Evolutionary conservation across 129 eudicot species (phyloP).

Genomic region (Helichrysum umbraculigerum): DNA sequence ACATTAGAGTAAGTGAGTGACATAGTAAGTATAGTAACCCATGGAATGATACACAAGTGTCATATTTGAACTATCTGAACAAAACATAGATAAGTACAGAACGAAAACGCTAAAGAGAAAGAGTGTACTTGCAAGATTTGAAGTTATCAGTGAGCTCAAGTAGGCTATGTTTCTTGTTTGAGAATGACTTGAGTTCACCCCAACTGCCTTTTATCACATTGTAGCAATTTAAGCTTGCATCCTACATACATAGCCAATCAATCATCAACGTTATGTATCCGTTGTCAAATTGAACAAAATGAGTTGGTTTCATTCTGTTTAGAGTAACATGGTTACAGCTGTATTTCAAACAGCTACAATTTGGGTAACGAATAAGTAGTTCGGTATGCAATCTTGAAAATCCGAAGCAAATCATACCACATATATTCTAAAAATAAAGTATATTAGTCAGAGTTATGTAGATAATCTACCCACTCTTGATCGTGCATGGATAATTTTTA

Average conservation of each 20-base stretch:
- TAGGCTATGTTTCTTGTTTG: background rate
- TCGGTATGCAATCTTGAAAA: too few species aligned
- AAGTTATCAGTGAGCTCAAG: background rate
- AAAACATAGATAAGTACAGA: background rate
- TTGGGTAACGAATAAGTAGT: too few species aligned
- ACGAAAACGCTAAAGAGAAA: background rate
- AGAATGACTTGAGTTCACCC: background rate
- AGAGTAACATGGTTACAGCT: too few species aligned
- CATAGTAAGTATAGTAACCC: too few species aligned
- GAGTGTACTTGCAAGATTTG: conserved; percentile 1
- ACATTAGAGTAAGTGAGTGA: background rate
- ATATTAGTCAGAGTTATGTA: too few species aligned
- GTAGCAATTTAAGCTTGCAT: conserved; percentile 4
- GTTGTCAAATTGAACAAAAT: too few species aligned
- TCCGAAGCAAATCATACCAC: too few species aligned
- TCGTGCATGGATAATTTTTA: too few species aligned
- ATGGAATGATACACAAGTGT: background rate
- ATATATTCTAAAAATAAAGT: too few species aligned
- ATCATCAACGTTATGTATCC: background rate
- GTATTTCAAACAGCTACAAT: too few species aligned
- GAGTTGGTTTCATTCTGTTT: background rate
- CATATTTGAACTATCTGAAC: background rate
- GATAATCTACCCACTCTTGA: too few species aligned
- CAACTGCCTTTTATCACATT: background rate
- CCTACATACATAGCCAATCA: background rate